Percentiles rank a stretch among this genome's conserved stretches.
Evolutionary conservation across 2,329 filamentous ascomycete genomes (phyloP).

Genomic region (Cladosporium sphaerospermum): DNA sequence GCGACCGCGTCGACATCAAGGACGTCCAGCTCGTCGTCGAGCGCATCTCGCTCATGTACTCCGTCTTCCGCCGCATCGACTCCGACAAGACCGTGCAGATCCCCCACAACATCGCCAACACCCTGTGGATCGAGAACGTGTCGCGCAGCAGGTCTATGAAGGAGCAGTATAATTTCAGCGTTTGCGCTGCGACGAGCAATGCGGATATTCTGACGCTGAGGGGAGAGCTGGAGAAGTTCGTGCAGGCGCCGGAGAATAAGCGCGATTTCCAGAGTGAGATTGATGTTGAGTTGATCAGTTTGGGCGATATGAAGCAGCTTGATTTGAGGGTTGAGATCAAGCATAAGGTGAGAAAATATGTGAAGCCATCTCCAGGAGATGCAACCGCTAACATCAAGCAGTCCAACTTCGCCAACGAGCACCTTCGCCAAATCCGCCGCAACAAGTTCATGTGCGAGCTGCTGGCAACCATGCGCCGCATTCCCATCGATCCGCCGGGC

Average conservation of each 20-base stretch:
- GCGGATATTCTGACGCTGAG: slow-evolving; percentile 29
- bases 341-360: slow-evolving; percentile 23
- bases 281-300: slow-evolving; percentile 28
- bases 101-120: slow-evolving; percentile 32
- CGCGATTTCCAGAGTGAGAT: slow-evolving; percentile 30
- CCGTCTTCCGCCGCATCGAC: slow-evolving; percentile 28
- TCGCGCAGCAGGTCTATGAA: slow-evolving; percentile 31
- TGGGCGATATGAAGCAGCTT: slow-evolving; percentile 29
- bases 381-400: neutral
- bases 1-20: slow-evolving; percentile 24
- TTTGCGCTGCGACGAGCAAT: slow-evolving; percentile 25
- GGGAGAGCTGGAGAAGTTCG: slow-evolving; percentile 26
- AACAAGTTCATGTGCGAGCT: slow-evolving; percentile 96
- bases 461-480: slow-evolving; percentile 70
- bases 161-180: slow-evolving; percentile 27
- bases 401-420: slow-evolving; percentile 56
- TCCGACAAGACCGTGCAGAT: slow-evolving; percentile 28
- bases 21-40: slow-evolving; percentile 24
- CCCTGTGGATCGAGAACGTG: slow-evolving; percentile 33
- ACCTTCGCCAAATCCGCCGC: slow-evolving; percentile 67
- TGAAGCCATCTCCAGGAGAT: neutral
- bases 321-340: slow-evolving; percentile 29
- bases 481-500: slow-evolving; percentile 79
- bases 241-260: slow-evolving; percentile 28
- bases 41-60: slow-evolving; percentile 31